Evolutionary conservation across 805 yeast species (phyloP), one percentile per base, ranked within the genome.

Genomic region (Hanseniaspora opuntiae): DNA sequence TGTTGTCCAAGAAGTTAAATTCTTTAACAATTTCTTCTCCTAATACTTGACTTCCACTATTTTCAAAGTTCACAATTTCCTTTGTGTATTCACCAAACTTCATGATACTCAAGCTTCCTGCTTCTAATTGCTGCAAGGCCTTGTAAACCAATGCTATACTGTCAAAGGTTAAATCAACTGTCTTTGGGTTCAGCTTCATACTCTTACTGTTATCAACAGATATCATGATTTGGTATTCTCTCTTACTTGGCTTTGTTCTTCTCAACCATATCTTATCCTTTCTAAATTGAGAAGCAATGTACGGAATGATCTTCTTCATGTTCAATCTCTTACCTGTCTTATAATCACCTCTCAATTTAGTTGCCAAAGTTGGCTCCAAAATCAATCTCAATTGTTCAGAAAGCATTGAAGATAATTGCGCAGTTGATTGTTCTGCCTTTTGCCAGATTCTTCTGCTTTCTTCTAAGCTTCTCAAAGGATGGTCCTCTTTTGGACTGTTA

Each of bases 181-280:
- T 82, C 59, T 83, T 80, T 19, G 54, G 54, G 24, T 96, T 84
- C 66, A 90, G 97, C 55, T 89, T 80, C 99, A 93, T 93, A 1
- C 97, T 90, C 66, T 86, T 88, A 32, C 98, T 93, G 65, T 93
- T 96, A 71, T 93, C 99, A 47, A 93, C 84, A 0, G 98, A 89
- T 59, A 93, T 84, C 96, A 94, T 86, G 57, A 93, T 86, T 71
- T 93, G 98, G 67, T 93, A 93, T 65, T 89, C 93, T 62, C 99
- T 81, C 72, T 93, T 93, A 59, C 95, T 85, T 54, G 99, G 99
- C 65, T 93, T 90, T 7, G 97, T 88, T 68, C 99, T 79, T 65
- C 96, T 79, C 70, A 93, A 76, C 99, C 99, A 93, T 55, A 93
- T 93, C 73, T 93, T 93, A 67, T 93, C 99, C 66, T 93, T 93